Conservation (phyloP, 371 early-diverging fungal species). For the Mucor velutinosus region DNA sequence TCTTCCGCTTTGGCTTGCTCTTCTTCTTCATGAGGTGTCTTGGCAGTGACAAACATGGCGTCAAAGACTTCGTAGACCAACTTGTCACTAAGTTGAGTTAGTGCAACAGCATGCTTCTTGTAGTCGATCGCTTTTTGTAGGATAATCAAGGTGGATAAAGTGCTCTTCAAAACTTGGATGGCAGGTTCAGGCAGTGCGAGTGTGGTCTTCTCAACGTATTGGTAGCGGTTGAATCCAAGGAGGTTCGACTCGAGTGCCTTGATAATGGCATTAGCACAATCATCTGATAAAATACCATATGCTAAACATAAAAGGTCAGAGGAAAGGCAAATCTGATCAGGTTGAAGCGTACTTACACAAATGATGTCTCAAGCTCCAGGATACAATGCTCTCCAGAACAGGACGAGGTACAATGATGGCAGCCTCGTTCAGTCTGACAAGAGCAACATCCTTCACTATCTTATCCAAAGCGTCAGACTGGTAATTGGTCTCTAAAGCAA, state of each 20-base stretch:
- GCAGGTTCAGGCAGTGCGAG: conserved; percentile 13
- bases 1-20: conserved; percentile 14
- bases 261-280: not conserved
- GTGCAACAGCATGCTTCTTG: not conserved
- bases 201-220: conserved; percentile 6
- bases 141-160: conserved; percentile 23
- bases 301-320: not conserved
- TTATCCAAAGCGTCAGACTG: conserved; percentile 7
- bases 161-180: conserved; percentile 6
- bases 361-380: conserved; percentile 11
- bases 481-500: not conserved
- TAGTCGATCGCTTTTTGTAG: conserved; percentile 7
- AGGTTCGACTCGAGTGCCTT: conserved; percentile 1
- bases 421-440: conserved; percentile 2
- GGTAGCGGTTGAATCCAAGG: conserved; percentile 15
- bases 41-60: conserved; percentile 25
- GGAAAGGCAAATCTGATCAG: not conserved
- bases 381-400: conserved; percentile 21
- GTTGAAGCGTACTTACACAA: conserved; percentile 12
- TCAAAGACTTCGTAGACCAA: conserved; percentile 31
- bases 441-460: not conserved
- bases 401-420: conserved; percentile 12
- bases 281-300: conserved; percentile 11
- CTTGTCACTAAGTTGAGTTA: not conserved
- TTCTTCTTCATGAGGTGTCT: conserved; percentile 13